Evolutionary conservation across 306 rosid genomes (phyloP).

Genomic region (Benincasa hispida): DNA sequence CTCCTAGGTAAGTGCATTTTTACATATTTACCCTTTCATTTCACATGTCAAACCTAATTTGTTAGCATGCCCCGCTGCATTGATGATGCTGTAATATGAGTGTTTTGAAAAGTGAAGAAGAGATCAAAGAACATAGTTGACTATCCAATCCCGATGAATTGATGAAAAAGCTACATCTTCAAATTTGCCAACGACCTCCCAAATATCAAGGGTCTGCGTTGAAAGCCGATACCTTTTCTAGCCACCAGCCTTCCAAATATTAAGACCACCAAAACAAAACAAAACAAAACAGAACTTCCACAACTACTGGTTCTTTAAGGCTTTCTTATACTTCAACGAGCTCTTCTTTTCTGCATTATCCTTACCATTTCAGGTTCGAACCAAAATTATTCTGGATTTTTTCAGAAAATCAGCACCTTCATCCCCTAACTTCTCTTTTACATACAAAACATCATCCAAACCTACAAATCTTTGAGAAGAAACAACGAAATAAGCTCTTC

Average conservation of each 20-base stretch:
- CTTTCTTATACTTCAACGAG: not conserved
- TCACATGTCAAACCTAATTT: not conserved
- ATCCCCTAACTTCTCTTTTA: not conserved
- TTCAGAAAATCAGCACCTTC: not conserved
- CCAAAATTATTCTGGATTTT: not conserved
- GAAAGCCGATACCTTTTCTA: not conserved
- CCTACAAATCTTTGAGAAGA: not conserved
- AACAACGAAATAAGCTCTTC: not conserved
- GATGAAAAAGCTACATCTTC: not conserved
- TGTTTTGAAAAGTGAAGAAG: not conserved
- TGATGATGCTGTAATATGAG: not conserved
- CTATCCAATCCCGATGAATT: not conserved
- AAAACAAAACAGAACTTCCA: not conserved
- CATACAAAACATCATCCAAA: not conserved
- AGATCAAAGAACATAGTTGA: not conserved
- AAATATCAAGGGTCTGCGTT: not conserved
- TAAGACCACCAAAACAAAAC: not conserved
- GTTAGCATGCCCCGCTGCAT: not conserved
- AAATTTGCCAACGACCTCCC: not conserved
- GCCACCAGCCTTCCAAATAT: not conserved
- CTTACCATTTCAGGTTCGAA: not conserved
- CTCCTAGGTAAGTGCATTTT: constrained; percentile 46
- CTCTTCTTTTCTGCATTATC: not conserved
- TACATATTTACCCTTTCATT: not conserved
- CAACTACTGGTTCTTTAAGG: not conserved